Evolutionary conservation across 352 stramenopile genomes (phyloP).

Genomic region (Globisporangium alternatum): DNA sequence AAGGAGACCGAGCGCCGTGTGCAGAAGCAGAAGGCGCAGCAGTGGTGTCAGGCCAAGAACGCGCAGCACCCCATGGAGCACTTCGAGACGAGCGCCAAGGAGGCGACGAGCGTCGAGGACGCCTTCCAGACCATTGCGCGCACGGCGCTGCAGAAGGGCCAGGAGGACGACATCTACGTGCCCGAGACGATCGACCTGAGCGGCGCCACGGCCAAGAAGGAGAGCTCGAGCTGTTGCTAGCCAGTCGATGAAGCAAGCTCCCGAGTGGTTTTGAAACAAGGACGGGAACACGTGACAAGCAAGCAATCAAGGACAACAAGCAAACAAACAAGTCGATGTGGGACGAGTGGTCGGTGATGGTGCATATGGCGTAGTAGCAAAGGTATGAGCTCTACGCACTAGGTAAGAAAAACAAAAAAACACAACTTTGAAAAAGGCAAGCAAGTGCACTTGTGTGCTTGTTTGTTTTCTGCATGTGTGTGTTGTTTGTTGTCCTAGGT

Average conservation of each 20-base stretch:
- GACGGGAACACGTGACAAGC: background rate
- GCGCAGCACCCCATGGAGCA: slow-evolving; percentile 91
- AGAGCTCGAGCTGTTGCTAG: slow-evolving; percentile 78
- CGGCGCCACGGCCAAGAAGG: slow-evolving; percentile 58
- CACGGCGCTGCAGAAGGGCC: slow-evolving; percentile 83
- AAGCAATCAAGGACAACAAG: slow-evolving; percentile 4
- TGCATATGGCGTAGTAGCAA: slow-evolving; percentile 1
- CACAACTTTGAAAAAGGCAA: background rate
- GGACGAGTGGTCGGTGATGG: background rate
- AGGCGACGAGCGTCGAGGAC: slow-evolving; percentile 95
- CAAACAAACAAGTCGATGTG: slow-evolving; percentile 4
- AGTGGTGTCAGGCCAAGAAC: slow-evolving; percentile 92
- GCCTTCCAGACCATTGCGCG: slow-evolving; percentile 94
- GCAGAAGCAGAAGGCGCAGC: slow-evolving; percentile 83
- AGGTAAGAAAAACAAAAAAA: background rate
- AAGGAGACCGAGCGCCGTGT: slow-evolving; percentile 89
- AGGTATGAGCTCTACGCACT: background rate
- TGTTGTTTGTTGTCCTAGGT: background rate
- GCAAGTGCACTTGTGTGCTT: slow-evolving; percentile 1
- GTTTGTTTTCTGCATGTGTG: background rate
- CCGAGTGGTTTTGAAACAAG: background rate
- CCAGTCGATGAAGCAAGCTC: background rate
- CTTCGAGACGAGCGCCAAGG: slow-evolving; percentile 98
- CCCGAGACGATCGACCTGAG: slow-evolving; percentile 86
- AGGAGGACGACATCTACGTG: slow-evolving; percentile 87